phyloP scores from a whole-genome alignment of 306 rosid species.

The Malus sieversii region DNA sequence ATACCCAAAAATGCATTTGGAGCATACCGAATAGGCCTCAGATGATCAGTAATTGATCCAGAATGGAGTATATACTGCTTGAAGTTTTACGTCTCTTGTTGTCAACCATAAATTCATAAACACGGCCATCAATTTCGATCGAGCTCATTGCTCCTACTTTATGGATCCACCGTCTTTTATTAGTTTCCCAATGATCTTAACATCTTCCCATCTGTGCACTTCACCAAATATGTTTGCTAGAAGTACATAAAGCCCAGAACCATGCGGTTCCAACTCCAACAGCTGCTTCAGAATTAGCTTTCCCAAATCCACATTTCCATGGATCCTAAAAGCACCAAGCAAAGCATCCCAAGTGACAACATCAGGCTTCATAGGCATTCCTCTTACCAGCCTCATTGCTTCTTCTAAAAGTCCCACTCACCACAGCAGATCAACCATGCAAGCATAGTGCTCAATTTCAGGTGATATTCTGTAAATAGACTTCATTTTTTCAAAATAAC shows the following conservation, averaged over 20 bases:
- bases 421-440: slow-evolving; percentile 75
- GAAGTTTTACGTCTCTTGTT: slow-evolving; percentile 38
- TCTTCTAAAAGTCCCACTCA: slow-evolving; percentile 54
- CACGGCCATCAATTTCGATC: slow-evolving; percentile 41
- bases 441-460: slow-evolving; percentile 61
- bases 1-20: slow-evolving; percentile 2
- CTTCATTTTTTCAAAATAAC: slow-evolving; percentile 48
- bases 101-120: slow-evolving; percentile 45
- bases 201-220: slow-evolving; percentile 64
- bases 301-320: slow-evolving; percentile 45
- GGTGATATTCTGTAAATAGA: slow-evolving; percentile 34
- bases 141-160: slow-evolving; percentile 60
- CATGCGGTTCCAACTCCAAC: slow-evolving; percentile 42
- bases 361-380: slow-evolving; percentile 66
- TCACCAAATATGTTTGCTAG: slow-evolving; percentile 65
- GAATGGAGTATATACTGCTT: slow-evolving; percentile 23
- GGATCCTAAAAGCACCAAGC: slow-evolving; percentile 71
- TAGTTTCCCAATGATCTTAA: slow-evolving; percentile 53
- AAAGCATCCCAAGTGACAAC: slow-evolving; percentile 67
- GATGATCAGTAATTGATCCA: slow-evolving; percentile 57
- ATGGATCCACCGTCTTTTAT: slow-evolving; percentile 43
- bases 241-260: slow-evolving; percentile 60
- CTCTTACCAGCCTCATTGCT: slow-evolving; percentile 43
- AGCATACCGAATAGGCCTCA: slow-evolving; percentile 26
- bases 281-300: slow-evolving; percentile 62